A percentile compares a stretch with the other conserved stretches of the same genome.
Conservation (phyloP, 495 filamentous ascomycete species). For the Astrothelium subdiscretum region DNA sequence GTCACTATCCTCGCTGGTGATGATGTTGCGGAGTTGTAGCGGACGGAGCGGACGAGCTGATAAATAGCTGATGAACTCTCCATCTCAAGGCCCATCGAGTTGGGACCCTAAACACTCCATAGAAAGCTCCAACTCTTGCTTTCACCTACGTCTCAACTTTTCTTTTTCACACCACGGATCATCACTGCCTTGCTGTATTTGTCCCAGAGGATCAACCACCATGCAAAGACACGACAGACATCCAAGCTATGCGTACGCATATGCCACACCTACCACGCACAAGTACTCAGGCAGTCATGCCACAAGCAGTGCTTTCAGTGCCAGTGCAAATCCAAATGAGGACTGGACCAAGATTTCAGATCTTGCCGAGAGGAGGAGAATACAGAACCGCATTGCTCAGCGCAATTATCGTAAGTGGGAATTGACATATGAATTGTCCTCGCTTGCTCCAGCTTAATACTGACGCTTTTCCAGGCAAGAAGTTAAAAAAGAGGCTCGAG, state of each 20-base stretch:
- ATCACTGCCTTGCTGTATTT: background rate
- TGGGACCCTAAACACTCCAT: background rate
- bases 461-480: slow-evolving; percentile 59
- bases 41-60: background rate
- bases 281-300: slow-evolving; percentile 56
- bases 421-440: background rate
- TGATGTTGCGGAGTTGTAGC: slow-evolving; percentile 1
- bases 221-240: slow-evolving; percentile 29
- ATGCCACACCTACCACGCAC: slow-evolving; percentile 28
- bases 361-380: slow-evolving; percentile 81
- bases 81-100: background rate
- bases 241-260: slow-evolving; percentile 29
- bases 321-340: slow-evolving; percentile 90
- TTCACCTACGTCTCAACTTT: background rate
- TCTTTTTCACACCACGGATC: background rate
- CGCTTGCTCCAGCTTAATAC: background rate
- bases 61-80: slow-evolving; percentile 1
- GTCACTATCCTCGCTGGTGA: background rate
- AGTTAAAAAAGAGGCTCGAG: slow-evolving; percentile 94
- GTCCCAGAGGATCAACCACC: background rate
- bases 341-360: slow-evolving; percentile 99
- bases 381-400: slow-evolving; percentile 96
- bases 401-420: slow-evolving; percentile 85
- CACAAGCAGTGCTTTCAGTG: slow-evolving; percentile 93
- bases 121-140: too few relatives aligned